Base-by-base conservation (phyloP, 2,329 filamentous ascomycete species). In the Clarireedia hainanense region DNA sequence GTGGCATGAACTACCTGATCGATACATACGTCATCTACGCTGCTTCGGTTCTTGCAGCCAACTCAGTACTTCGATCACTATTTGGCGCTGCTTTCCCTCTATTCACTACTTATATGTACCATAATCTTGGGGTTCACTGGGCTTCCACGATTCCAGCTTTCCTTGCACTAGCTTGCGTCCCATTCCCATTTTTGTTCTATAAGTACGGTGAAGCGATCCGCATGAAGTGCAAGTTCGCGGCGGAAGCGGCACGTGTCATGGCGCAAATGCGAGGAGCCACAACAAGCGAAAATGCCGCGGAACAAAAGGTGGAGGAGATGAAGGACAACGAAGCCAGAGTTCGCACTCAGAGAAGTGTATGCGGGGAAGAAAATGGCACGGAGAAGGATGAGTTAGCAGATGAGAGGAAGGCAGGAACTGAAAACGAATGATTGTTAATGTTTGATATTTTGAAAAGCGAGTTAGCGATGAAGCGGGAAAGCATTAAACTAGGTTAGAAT, bases 131-230 rank as follows among this genome's bases (percentile, higher is more conserved):
- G 42, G 83, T 86, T 54, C 86, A 91, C 72, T 91, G 88, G 88
- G 88, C 86, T 1, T 82, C 78, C 37, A 83, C 81, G 0, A 74
- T 92, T 10, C 88, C 87, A 0, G 89, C 83, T 0, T 91, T 92
- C 72, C 74, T 92, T 4, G 80, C 86, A 0, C 68, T 91, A 3
- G 79, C 77, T 7, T 91, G 87, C 69, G 73, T 89, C 24, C 86
- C 88, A 0, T 85, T 88, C 65, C 88, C 88, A 0, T 86, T 88
- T 70, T 69, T 91, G n/a, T 88, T 92, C 70, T 88, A 87, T 73
- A 83, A 80, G 63, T 90, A 89, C 67, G 88, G 88, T 46, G 72
- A 69, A 5, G 20, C 59, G 30, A 85, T 91, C 63, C 78, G 87
- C 24, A 74, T 76, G 67, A 79, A 76, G 64, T 89, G 86, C 76